A percentile compares a stretch with the other conserved stretches of the same genome.
Conservation (phyloP, 805 yeast genomes). For the Ogataea trehaloabstinens region DNA sequence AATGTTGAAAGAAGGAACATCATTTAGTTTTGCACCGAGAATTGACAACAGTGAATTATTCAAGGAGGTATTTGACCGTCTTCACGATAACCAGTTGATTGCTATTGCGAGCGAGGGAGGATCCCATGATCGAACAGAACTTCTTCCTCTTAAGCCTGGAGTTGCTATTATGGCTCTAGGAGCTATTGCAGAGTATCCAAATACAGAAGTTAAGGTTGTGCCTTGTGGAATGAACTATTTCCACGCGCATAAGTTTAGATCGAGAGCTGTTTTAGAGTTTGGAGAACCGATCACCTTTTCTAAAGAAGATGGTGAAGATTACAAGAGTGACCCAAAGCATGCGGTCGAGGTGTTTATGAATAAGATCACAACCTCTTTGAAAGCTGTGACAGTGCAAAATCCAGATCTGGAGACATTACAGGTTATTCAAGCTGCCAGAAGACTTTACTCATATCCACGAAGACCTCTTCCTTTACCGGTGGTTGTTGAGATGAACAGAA, state of each 20-base stretch:
- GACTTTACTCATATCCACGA: slow-evolving; percentile 75
- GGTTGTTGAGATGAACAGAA: slow-evolving; percentile 86
- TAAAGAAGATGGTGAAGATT: slow-evolving; percentile 57
- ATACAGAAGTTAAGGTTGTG: slow-evolving; percentile 74
- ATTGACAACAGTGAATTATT: slow-evolving; percentile 82
- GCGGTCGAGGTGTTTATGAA: slow-evolving; percentile 70
- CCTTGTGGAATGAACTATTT: slow-evolving; percentile 90
- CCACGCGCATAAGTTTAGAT: slow-evolving; percentile 92
- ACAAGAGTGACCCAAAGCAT: slow-evolving; percentile 61
- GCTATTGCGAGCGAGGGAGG: slow-evolving; percentile 99
- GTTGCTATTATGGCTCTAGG: slow-evolving; percentile 98
- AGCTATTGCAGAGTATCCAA: slow-evolving; percentile 68
- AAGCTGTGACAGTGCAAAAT: slow-evolving; percentile 80
- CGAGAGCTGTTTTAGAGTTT: slow-evolving; percentile 92
- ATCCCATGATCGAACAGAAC: slow-evolving; percentile 91
- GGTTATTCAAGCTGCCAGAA: slow-evolving; percentile 89
- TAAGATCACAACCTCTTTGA: slow-evolving; percentile 62
- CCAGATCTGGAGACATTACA: slow-evolving; percentile 86
- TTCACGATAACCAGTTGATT: slow-evolving; percentile 67
- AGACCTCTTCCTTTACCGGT: slow-evolving; percentile 74
- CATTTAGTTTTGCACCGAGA: slow-evolving; percentile 69
- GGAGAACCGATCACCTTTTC: slow-evolving; percentile 79
- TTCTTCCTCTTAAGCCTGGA: slow-evolving; percentile 93
- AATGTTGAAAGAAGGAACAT: slow-evolving; percentile 49
- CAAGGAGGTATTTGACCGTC: slow-evolving; percentile 74